Percentiles rank a stretch among this genome's conserved stretches.
Evolutionary conservation across 1,284 basidiomycete species (phyloP).

Genomic region (Kwoniella shivajii): DNA sequence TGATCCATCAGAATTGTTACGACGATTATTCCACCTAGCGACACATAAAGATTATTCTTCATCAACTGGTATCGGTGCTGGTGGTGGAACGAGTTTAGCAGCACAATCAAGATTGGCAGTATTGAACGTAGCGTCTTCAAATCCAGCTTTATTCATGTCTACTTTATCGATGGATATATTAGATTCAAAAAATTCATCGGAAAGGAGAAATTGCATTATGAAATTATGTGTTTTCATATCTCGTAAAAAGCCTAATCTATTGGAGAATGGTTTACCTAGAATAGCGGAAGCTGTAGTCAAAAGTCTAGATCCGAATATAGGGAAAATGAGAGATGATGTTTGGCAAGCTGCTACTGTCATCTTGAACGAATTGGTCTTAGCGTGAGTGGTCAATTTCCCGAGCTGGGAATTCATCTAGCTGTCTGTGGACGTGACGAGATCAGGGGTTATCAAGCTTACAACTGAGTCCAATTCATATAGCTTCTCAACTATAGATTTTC

Average conservation of each 20-base stretch:
- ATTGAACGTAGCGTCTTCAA: constrained; percentile 77
- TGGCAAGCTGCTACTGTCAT: constrained; percentile 92
- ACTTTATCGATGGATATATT: constrained; percentile 90
- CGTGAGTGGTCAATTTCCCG: constrained; percentile 62
- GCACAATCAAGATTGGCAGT: constrained; percentile 73
- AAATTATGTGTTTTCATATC: constrained; percentile 93
- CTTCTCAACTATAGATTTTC: constrained; percentile 90
- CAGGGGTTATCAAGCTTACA: constrained; percentile 2
- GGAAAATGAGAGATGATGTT: constrained; percentile 79
- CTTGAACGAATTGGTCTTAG: constrained; percentile 82
- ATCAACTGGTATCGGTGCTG: constrained; percentile 9
- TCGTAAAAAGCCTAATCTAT: constrained; percentile 83
- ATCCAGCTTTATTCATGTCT: constrained; percentile 92
- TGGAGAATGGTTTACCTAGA: constrained; percentile 82
- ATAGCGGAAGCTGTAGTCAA: constrained; percentile 95
- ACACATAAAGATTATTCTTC: constrained; percentile 72
- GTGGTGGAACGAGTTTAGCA: constrained; percentile 28
- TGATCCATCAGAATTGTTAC: constrained; percentile 85
- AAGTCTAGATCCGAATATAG: constrained; percentile 88
- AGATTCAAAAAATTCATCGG: constrained; percentile 70
- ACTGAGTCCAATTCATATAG: no score
- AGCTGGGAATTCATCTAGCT: no score
- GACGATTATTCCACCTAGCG: constrained; percentile 79
- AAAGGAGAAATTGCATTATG: constrained; percentile 84
- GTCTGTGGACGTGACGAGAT: background rate